These are phyloP conservation scores for Bondarzewia mesenterica DNA, from an alignment of 1,284 basidiomycete species.

Conservation along the genomic window DNA sequence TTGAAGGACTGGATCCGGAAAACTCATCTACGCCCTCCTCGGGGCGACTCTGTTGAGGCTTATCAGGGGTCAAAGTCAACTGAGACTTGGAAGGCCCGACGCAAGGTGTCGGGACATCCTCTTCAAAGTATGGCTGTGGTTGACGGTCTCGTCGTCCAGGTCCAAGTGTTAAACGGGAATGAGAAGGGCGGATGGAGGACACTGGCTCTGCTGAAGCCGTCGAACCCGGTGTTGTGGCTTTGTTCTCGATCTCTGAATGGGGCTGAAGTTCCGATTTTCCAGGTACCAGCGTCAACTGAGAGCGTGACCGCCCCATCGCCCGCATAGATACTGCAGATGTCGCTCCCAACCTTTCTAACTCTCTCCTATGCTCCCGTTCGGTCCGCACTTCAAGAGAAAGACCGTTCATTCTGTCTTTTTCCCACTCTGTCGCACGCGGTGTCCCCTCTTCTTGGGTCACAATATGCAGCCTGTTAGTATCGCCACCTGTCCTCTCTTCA, in stretches of 20 bases:
- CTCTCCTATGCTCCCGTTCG: constrained; percentile 18
- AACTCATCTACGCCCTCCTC: constrained; percentile 8
- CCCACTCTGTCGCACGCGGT: constrained; percentile 19
- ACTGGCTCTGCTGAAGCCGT: not conserved
- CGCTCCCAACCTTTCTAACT: constrained; percentile 13
- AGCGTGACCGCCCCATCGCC: constrained; percentile 7
- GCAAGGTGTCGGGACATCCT: not conserved
- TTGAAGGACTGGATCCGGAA: constrained; percentile 6
- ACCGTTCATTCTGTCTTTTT: constrained; percentile 21
- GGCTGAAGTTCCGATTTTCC: not conserved
- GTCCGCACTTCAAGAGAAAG: constrained; percentile 21
- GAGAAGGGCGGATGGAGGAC: not conserved
- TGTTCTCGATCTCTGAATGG: not conserved
- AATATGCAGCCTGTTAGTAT: constrained; percentile 18
- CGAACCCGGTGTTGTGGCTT: not conserved
- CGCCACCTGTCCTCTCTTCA: constrained; percentile 8
- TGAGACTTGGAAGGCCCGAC: not conserved
- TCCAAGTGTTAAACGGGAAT: not conserved
- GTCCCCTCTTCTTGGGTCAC: constrained; percentile 13
- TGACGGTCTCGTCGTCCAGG: not conserved
- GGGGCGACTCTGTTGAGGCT: not conserved
- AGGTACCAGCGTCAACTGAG: constrained; percentile 10
- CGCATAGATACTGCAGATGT: constrained; percentile 7
- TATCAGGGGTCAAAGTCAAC: not conserved
- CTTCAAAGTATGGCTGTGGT: not conserved